Conservation (phyloP, 2,329 filamentous ascomycete species). For the Anisogramma anomala region DNA sequence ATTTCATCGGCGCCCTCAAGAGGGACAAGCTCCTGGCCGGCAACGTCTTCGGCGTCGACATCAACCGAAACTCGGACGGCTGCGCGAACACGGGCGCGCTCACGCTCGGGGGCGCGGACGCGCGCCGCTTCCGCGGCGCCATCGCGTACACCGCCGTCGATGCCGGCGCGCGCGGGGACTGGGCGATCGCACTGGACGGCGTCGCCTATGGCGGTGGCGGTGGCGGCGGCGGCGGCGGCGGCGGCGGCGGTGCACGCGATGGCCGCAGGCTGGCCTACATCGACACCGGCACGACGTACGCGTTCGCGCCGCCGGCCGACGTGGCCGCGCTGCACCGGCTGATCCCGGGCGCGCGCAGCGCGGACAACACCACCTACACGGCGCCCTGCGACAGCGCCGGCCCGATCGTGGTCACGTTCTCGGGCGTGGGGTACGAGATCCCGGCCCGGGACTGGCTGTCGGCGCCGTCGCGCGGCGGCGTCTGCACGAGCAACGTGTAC, state of each 20-base stretch:
- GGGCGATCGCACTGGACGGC: constrained; percentile 62
- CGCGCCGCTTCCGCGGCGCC: constrained; percentile 53
- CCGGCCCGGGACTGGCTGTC: constrained; percentile 61
- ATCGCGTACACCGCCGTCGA: constrained; percentile 53
- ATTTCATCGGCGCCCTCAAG: constrained; percentile 54
- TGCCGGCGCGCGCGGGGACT: constrained; percentile 43
- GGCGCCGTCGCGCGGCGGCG: constrained; percentile 29
- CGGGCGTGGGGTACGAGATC: constrained; percentile 53
- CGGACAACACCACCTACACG: constrained; percentile 51
- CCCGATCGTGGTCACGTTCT: constrained; percentile 55
- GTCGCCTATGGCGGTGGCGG: constrained; percentile 49
- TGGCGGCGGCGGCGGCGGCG: constrained; percentile 44
- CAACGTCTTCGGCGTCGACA: constrained; percentile 60
- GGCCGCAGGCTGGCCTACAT: constrained; percentile 55
- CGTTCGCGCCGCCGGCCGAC: constrained; percentile 58
- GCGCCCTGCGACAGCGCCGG: constrained; percentile 61
- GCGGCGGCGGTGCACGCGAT: constrained; percentile 46
- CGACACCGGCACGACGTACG: constrained; percentile 73
- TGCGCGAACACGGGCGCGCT: constrained; percentile 61
- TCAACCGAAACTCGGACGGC: constrained; percentile 60
- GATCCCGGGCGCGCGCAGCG: constrained; percentile 49
- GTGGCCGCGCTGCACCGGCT: constrained; percentile 55
- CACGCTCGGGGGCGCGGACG: constrained; percentile 62
- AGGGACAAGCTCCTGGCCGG: constrained; percentile 42
- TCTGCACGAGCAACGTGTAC: constrained; percentile 62